Evolutionary conservation across 2,329 filamentous ascomycete species (phyloP).

Genomic region (Cyanodermella asteris): DNA sequence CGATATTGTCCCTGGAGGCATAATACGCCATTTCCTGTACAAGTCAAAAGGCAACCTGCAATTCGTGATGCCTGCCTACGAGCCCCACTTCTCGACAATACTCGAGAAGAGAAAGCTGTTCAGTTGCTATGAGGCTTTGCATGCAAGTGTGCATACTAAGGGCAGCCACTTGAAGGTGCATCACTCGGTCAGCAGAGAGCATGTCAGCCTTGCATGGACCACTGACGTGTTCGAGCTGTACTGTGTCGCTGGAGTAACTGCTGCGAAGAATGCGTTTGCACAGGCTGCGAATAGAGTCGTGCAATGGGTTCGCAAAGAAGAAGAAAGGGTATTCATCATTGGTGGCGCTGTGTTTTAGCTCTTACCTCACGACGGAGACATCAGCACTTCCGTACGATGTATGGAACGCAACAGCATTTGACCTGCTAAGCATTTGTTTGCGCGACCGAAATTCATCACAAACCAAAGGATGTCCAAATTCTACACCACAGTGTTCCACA

Average conservation of each 20-base stretch:
- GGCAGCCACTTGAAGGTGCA: slow-evolving; percentile 71
- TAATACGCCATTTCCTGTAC: slow-evolving; percentile 81
- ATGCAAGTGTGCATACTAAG: slow-evolving; percentile 65
- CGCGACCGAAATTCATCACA: too few species aligned
- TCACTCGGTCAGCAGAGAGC: slow-evolving; percentile 53
- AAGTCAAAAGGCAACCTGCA: slow-evolving; percentile 90
- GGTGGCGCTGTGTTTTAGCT: slow-evolving; percentile 66
- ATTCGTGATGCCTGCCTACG: slow-evolving; percentile 72
- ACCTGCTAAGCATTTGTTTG: too few species aligned
- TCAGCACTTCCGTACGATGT: too few species aligned
- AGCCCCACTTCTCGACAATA: slow-evolving; percentile 40
- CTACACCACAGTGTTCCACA: too few species aligned
- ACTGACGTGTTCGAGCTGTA: slow-evolving; percentile 88
- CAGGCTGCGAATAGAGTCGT: slow-evolving; percentile 76
- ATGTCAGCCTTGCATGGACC: slow-evolving; percentile 69
- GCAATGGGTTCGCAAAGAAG: slow-evolving; percentile 78
- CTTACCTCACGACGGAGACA: too few species aligned
- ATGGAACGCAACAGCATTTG: too few species aligned
- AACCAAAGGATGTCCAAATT: too few species aligned
- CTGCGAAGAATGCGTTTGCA: slow-evolving; percentile 42
- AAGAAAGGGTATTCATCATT: slow-evolving; percentile 89
- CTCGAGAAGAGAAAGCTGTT: slow-evolving; percentile 39
- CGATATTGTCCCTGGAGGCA: slow-evolving; percentile 59
- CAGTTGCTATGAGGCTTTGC: slow-evolving; percentile 65
- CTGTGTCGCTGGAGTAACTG: slow-evolving; percentile 63